Evolutionary conservation across 2,329 filamentous ascomycete species (phyloP).

Genomic region (Knufia petricola): DNA sequence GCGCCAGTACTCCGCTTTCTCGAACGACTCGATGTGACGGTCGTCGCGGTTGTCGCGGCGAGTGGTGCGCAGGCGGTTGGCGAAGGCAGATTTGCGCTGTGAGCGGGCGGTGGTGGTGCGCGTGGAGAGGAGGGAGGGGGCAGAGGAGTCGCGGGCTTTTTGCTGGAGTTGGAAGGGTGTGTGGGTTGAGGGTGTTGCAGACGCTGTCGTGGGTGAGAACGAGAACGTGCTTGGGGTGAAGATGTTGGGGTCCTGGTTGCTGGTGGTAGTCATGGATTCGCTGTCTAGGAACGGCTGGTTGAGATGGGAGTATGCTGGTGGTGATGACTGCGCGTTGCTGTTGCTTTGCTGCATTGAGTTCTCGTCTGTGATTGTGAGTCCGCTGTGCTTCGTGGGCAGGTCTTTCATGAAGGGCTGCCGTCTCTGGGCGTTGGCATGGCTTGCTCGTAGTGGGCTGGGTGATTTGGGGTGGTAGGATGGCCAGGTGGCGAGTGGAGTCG

Average conservation of each 20-base stretch:
- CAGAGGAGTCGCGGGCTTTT: constrained; percentile 11
- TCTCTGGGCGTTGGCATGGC: constrained; percentile 21
- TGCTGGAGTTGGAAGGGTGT: constrained; percentile 17
- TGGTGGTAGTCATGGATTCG: not conserved
- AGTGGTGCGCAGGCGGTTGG: constrained; percentile 31
- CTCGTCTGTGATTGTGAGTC: not conserved
- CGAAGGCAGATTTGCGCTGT: constrained; percentile 31
- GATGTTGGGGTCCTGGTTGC: not conserved
- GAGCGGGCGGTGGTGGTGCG: constrained; percentile 17
- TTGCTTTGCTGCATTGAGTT: not conserved
- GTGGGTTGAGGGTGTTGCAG: constrained; percentile 18
- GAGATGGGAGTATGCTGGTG: not conserved
- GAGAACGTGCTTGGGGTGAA: no score
- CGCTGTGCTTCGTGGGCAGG: not conserved
- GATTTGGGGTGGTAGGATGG: constrained; percentile 18
- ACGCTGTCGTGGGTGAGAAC: no score
- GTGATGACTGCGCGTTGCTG: not conserved
- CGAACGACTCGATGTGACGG: constrained; percentile 34
- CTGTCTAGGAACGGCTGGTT: constrained; percentile 1
- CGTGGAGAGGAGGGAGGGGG: constrained; percentile 11
- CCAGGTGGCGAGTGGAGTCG: constrained; percentile 28
- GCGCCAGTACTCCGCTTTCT: constrained; percentile 33
- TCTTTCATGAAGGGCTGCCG: not conserved
- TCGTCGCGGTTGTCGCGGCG: constrained; percentile 32
- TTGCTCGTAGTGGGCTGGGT: constrained; percentile 19